Percentiles rank a stretch among this genome's conserved stretches.
Conservation (phyloP, 768 basidiomycete genomes). For the Gloeopeniophorella convolvens region DNA sequence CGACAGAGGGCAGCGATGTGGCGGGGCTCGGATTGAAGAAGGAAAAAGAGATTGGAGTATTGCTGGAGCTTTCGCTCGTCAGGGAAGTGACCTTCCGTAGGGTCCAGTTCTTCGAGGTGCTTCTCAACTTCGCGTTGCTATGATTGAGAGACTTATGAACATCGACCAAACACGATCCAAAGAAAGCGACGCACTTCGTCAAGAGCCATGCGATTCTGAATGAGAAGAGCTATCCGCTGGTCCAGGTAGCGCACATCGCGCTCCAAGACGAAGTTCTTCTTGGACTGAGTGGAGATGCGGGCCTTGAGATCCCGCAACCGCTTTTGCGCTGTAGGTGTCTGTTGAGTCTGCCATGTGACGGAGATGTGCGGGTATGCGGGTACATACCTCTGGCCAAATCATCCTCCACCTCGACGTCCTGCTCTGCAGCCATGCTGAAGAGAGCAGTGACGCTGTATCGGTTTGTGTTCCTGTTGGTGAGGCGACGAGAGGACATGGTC, state of each 20-base stretch:
- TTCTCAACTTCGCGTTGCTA: constrained; percentile 94
- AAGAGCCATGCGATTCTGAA: constrained; percentile 96
- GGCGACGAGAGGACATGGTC: constrained; percentile 61
- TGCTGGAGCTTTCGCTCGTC: constrained; percentile 93
- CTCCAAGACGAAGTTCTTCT: constrained; percentile 99
- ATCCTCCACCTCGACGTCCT: constrained; percentile 97
- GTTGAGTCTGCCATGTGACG: constrained; percentile 6
- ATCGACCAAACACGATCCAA: neutral
- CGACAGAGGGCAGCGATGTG: constrained; percentile 96
- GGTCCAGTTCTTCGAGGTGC: constrained; percentile 93
- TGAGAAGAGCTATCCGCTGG: constrained; percentile 92
- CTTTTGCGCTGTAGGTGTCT: constrained; percentile 70
- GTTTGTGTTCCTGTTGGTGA: constrained; percentile 92
- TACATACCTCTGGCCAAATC: constrained; percentile 85
- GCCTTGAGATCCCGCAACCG: constrained; percentile 93
- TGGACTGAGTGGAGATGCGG: constrained; percentile 96
- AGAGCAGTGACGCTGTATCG: constrained; percentile 93
- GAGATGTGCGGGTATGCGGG: constrained; percentile 1
- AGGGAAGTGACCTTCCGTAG: constrained; percentile 85
- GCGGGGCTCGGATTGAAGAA: constrained; percentile 94
- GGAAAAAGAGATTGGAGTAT: constrained; percentile 98
- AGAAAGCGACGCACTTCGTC: constrained; percentile 62
- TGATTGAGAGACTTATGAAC: constrained; percentile 14
- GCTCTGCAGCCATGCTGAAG: constrained; percentile 97
- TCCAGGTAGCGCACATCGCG: constrained; percentile 98